Conservation (phyloP, 139 green algal species). For the Chlamydomonas sp. region DNA sequence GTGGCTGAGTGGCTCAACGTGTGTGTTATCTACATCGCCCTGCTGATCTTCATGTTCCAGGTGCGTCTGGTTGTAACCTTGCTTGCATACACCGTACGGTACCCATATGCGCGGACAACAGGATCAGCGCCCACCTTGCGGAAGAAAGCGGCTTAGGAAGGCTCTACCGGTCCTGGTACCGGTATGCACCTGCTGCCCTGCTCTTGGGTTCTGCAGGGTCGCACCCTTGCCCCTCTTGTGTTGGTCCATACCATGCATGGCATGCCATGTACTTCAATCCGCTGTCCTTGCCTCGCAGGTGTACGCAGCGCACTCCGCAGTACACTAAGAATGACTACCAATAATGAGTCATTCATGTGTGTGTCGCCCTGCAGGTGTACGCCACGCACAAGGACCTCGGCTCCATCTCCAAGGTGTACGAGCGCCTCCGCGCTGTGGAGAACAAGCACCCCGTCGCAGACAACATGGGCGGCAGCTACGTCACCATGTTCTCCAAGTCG, state of each 20-base stretch:
- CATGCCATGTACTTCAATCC: too few species aligned
- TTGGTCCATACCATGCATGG: too few species aligned
- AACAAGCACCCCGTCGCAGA: slow-evolving; percentile 65
- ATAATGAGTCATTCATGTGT: neutral
- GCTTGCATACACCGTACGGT: neutral
- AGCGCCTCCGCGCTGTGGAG: slow-evolving; percentile 64
- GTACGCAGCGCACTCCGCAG: neutral
- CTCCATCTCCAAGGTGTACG: slow-evolving; percentile 71
- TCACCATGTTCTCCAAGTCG: slow-evolving; percentile 91
- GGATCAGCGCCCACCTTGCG: neutral
- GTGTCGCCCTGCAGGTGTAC: slow-evolving; percentile 68
- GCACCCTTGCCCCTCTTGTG: too few species aligned
- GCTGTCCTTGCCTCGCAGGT: too few species aligned
- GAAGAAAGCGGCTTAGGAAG: neutral
- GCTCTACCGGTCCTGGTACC: too few species aligned
- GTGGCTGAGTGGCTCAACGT: slow-evolving; percentile 81
- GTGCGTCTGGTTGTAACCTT: neutral
- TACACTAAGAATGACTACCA: neutral
- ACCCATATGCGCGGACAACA: neutral
- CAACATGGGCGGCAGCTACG: slow-evolving; percentile 88
- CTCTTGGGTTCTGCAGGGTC: too few species aligned
- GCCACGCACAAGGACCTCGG: slow-evolving; percentile 53
- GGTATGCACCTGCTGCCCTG: too few species aligned
- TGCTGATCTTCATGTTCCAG: slow-evolving; percentile 86
- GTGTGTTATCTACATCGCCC: slow-evolving; percentile 87